Evolutionary conservation across 441 rosid species (phyloP).

Genomic region (Euphorbia schlechtendalii): DNA sequence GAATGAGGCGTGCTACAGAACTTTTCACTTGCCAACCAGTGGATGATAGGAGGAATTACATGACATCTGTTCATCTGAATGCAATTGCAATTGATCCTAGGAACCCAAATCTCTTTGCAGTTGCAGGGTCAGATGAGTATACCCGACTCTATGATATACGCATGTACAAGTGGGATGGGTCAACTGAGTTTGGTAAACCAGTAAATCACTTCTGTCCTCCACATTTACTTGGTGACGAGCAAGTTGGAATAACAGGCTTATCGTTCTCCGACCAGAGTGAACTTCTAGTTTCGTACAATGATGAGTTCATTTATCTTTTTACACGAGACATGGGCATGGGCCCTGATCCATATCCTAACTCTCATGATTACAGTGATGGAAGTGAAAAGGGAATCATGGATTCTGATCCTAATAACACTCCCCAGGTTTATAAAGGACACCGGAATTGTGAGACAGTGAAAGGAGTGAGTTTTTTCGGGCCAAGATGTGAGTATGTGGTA

Average conservation of each 20-base stretch:
- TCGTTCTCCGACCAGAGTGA: constrained; percentile 85
- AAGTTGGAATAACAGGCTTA: constrained; percentile 76
- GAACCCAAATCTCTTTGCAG: constrained; percentile 72
- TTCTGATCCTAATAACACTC: constrained; percentile 25
- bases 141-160: constrained; percentile 81
- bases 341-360: constrained; percentile 38
- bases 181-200: constrained; percentile 49
- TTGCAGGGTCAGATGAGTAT: constrained; percentile 75
- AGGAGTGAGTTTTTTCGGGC: constrained; percentile 83
- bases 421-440: constrained; percentile 80
- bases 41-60: constrained; percentile 29
- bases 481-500: constrained; percentile 72
- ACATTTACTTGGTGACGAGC: constrained; percentile 51
- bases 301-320: constrained; percentile 73
- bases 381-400: constrained; percentile 27
- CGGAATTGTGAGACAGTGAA: constrained; percentile 67
- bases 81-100: constrained; percentile 80
- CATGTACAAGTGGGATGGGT: constrained; percentile 50
- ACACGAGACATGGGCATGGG: constrained; percentile 69
- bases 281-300: constrained; percentile 71
- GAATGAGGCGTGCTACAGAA: constrained; percentile 53
- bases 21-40: constrained; percentile 59
- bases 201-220: constrained; percentile 60
- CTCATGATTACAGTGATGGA: constrained; percentile 32
- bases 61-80: constrained; percentile 41